These are phyloP conservation scores for Cladosporium sp. DNA, from an alignment of 2,329 filamentous ascomycete species.

Conservation along the genomic window DNA sequence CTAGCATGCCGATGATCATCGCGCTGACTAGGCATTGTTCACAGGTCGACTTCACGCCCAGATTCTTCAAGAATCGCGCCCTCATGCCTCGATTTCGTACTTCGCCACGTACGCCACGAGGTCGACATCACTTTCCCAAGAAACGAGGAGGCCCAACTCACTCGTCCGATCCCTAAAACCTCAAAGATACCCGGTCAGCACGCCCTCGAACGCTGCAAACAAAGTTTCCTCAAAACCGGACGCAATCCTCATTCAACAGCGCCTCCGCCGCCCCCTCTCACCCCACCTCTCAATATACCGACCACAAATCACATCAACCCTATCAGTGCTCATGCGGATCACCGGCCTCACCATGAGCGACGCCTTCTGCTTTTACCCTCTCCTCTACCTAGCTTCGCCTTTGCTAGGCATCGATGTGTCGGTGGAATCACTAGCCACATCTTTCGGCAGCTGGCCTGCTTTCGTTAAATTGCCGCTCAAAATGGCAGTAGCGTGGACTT, in stretches of 20 bases:
- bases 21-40: background rate
- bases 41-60: background rate
- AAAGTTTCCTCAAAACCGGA: background rate
- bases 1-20: background rate
- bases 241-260: slow-evolving; percentile 2
- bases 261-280: background rate
- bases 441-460: background rate
- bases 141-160: background rate
- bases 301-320: slow-evolving; percentile 12
- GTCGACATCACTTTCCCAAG: background rate
- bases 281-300: slow-evolving; percentile 17
- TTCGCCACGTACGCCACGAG: background rate
- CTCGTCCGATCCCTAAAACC: background rate
- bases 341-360: slow-evolving; percentile 10
- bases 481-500: background rate
- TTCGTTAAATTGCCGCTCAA: slow-evolving; percentile 6
- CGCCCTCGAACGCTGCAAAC: background rate
- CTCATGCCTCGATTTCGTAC: background rate
- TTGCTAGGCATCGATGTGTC: slow-evolving; percentile 7
- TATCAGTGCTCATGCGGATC: slow-evolving; percentile 11
- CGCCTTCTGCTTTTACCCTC: slow-evolving; percentile 9
- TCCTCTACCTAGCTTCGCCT: background rate
- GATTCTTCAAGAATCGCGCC: background rate
- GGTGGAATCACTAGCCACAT: background rate
- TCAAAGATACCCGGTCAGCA: background rate